Conservation (phyloP, 805 yeast genomes). For the Ogataea trehaloabstinens region DNA sequence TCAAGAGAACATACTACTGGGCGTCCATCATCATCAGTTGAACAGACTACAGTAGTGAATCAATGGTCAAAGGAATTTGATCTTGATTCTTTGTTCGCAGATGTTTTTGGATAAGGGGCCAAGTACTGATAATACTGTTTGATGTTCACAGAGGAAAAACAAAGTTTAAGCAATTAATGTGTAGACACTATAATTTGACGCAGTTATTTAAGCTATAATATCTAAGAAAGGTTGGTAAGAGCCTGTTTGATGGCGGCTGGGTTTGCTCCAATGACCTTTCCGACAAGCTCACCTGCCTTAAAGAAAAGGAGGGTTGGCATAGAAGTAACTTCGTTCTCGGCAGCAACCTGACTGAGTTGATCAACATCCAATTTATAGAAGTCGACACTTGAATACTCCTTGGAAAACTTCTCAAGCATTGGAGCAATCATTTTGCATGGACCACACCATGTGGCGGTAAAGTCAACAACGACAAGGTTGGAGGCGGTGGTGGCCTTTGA, state of each 20-base stretch:
- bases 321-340: slow-evolving; percentile 53
- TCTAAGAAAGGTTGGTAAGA: slow-evolving; percentile 31
- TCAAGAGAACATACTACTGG: slow-evolving; percentile 19
- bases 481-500: slow-evolving; percentile 53
- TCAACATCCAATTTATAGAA: slow-evolving; percentile 94
- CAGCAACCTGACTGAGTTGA: slow-evolving; percentile 72
- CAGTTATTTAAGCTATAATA: slow-evolving; percentile 1
- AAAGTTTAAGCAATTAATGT: background rate
- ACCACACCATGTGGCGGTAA: slow-evolving; percentile 98
- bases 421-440: slow-evolving; percentile 99
- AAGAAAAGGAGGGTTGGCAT: slow-evolving; percentile 70
- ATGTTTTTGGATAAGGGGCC: slow-evolving; percentile 30
- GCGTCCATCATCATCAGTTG: slow-evolving; percentile 38
- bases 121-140: too few relatives aligned
- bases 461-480: slow-evolving; percentile 88
- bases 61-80: slow-evolving; percentile 95
- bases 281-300: slow-evolving; percentile 78
- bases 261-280: slow-evolving; percentile 87
- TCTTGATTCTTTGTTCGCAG: slow-evolving; percentile 72
- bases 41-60: slow-evolving; percentile 75
- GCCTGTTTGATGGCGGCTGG: slow-evolving; percentile 78
- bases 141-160: background rate
- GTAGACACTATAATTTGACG: background rate
- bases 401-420: slow-evolving; percentile 76
- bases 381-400: slow-evolving; percentile 61